Base-by-base conservation (phyloP, 1,139 yeast genomes). In the Hemisphaericaspora xylanilytica region DNA sequence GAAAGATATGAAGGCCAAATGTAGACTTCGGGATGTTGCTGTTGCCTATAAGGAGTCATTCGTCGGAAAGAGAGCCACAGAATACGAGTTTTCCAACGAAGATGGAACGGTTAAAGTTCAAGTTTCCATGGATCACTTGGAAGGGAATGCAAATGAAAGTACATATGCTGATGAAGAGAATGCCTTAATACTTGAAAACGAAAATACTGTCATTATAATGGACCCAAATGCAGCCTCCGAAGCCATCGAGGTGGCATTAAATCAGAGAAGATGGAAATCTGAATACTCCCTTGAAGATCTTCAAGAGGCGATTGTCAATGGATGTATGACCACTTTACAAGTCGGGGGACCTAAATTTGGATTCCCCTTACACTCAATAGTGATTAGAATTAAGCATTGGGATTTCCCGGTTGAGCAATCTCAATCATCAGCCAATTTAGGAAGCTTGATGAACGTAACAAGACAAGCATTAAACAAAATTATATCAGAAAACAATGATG, bases 31-130 rank as follows among this genome's bases (percentile, higher is more conserved):
- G 28, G 81, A 81, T 40, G 85, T 92, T 18, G 87, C 82, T 61
- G 96, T 92, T 7, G 84, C 97, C 0, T 90, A 85, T 56, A 88
- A 87, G 54, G 98, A 92, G 59, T 78, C 94, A 0, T 56, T 85
- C 7, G 46, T 55, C 6, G 32, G 41, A 26, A 38, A 38, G 30
- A 33, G 32, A 15, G 33, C 27, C n/a, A 30, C 28, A 16, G 33
- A 21, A 5, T 42, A 39, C 7, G 38, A 36, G 15, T 36, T 34
- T 11, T 31, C 38, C 3, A 53, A 48, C 25, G 58, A 56, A 11
- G 52, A 48, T 24, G 37, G 40, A 10, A 32, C 46, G 13, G 43
- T 55, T 1, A 51, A 53, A 6, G 67, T 77, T 6, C 61, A 61
- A 4, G 46, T 85, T 1, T 58, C 67, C 2, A 52, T 85, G 30